Base-by-base conservation (phyloP, 2,329 filamentous ascomycete genomes). In the Amauroascus niger region DNA sequence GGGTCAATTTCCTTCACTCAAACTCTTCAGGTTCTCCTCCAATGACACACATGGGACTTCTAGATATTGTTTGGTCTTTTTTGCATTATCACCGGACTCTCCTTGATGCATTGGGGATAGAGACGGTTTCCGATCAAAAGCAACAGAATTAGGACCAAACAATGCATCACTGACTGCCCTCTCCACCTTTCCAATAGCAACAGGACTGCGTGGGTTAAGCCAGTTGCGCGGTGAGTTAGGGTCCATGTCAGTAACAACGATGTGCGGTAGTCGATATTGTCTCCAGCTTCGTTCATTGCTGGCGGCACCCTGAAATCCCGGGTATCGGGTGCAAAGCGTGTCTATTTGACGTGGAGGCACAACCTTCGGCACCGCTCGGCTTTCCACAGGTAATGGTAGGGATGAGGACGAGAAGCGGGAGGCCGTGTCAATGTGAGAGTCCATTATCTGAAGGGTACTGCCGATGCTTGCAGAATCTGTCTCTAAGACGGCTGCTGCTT, bases 291-390 rank as follows among this genome's bases (percentile, higher is more conserved):
- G 24, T 44, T 37, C 33, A 14, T 51, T 24, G 40, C 26, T 14
- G 4, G 6, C 41, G 2, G 32, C 3, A 8, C n/a, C 20, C 35
- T 47, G 48, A 24, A n/a, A 37, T 26, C 52, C 13, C 64, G 63
- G 65, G 59, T 68, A 37, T 61, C 63, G 39, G 57, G 53, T 35
- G 35, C 39, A 44, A 16, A 51, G 39, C 1, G 49, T 51, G 44
- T 51, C 49, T n/a, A n/a, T 33, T 33, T 44, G 49, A 2, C 2
- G 49, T 14, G 44, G 39, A 3, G 39, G 16, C n/a, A 28, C 16
- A 35, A 33, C 16, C 16, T 26, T 24, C 18, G 49, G n/a, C 1
- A 24, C 49, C 3, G 30, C 22, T 30, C 30, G 30, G 20, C 22
- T 40, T 6, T 20, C 35, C 8, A 37, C 22, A 13, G 50, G 43